phyloP scores from a whole-genome alignment of 371 early-diverging fungal species.

The Syncephalis plumigaleata region DNA sequence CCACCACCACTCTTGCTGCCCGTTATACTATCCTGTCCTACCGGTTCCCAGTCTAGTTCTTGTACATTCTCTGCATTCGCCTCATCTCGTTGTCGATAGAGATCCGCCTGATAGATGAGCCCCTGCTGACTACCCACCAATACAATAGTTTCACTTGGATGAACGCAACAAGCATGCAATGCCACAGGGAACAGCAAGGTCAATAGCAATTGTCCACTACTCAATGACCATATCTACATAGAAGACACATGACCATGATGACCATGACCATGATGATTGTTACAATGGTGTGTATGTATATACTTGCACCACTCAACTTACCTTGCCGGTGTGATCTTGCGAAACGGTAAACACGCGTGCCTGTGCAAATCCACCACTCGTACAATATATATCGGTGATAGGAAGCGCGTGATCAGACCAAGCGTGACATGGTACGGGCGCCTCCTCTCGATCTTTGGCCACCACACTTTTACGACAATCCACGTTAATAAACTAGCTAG shows the following conservation, averaged over 20 bases:
- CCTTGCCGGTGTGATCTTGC: conserved; percentile 69
- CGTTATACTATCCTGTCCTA: conserved; percentile 9
- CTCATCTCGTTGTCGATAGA: conserved; percentile 33
- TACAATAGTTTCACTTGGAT: conserved; percentile 54
- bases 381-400: conserved; percentile 51
- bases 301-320: conserved; percentile 16
- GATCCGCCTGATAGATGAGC: conserved; percentile 36
- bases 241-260: no score
- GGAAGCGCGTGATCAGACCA: conserved; percentile 82
- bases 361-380: conserved; percentile 26
- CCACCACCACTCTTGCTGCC: conserved; percentile 31
- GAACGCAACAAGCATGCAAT: conserved; percentile 44
- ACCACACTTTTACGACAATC: conserved; percentile 9
- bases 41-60: conserved; percentile 8
- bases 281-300: no score
- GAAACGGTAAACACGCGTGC: conserved; percentile 55
- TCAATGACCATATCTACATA: conserved; percentile 60
- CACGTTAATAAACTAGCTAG: no score
- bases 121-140: conserved; percentile 40
- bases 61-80: conserved; percentile 13
- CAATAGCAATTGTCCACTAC: conserved; percentile 49
- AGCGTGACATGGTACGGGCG: conserved; percentile 45
- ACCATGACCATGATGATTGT: no score
- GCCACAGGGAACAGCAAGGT: conserved; percentile 69
- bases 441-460: conserved; percentile 19